Evolutionary conservation across 345 rosid species (phyloP).

Genomic region (Carallia pectinifolia): DNA sequence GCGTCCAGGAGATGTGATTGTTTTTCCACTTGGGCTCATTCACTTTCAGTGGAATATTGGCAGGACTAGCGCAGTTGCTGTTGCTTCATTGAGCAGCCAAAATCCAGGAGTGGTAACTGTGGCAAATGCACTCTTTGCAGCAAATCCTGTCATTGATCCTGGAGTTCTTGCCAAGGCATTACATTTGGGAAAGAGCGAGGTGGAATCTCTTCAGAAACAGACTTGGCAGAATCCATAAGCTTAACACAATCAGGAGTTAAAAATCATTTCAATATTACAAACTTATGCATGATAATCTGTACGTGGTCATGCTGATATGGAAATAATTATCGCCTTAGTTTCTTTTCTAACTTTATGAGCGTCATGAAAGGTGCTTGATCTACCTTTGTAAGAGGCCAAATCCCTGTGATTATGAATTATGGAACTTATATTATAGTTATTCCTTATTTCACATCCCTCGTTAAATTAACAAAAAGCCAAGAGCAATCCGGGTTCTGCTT

Average conservation of each 20-base stretch:
- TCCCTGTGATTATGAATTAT: too few relatives aligned
- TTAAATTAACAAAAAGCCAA: too few relatives aligned
- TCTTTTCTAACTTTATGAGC: too few relatives aligned
- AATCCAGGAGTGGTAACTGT: constrained; percentile 13
- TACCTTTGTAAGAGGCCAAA: too few relatives aligned
- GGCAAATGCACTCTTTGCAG: constrained; percentile 15
- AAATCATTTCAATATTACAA: too few relatives aligned
- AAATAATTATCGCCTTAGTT: too few relatives aligned
- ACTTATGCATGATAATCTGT: too few relatives aligned
- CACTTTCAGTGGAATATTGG: constrained; percentile 26
- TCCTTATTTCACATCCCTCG: too few relatives aligned
- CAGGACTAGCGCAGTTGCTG: constrained; percentile 2
- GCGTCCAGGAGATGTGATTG: constrained; percentile 15
- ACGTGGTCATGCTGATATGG: too few relatives aligned
- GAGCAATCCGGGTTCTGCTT: too few relatives aligned
- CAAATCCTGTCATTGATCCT: constrained; percentile 4
- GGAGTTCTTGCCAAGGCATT: constrained; percentile 18
- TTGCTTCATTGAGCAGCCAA: constrained; percentile 14
- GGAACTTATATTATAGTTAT: too few relatives aligned
- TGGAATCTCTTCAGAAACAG: constrained; percentile 5
- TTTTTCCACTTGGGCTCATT: constrained; percentile 15
- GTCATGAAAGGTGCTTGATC: too few relatives aligned
- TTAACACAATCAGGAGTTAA: background rate
- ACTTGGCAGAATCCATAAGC: background rate
- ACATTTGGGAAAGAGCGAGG: constrained; percentile 11